Conservation (phyloP, 768 basidiomycete genomes). For the Mycena filopes region DNA sequence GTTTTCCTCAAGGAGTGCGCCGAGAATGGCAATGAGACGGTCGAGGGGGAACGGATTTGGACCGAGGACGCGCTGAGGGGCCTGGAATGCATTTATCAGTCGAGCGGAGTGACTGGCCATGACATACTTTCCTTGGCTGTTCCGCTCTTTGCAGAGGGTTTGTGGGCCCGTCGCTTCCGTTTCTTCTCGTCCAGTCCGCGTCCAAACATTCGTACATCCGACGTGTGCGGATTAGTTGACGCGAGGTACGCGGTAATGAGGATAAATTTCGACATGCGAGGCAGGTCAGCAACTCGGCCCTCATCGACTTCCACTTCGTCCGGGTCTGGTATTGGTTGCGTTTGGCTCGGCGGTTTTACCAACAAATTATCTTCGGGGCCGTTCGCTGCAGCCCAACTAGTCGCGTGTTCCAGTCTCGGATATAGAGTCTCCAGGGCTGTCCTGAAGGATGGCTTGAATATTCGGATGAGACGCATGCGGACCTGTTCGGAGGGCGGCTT, state of each 20-base stretch:
- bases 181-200: conserved; percentile 75
- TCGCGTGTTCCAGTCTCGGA: conserved; percentile 73
- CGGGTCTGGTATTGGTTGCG: conserved; percentile 31
- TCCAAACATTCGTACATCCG: conserved; percentile 87
- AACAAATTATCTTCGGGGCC: conserved; percentile 57
- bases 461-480: conserved; percentile 71
- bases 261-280: conserved; percentile 79
- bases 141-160: conserved; percentile 50
- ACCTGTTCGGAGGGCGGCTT: conserved; percentile 62
- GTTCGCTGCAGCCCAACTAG: conserved; percentile 68
- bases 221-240: conserved; percentile 85
- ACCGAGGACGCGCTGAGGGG: conserved; percentile 82
- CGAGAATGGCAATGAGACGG: conserved; percentile 82
- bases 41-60: conserved; percentile 85
- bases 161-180: conserved; percentile 58
- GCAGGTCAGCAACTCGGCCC: conserved; percentile 52
- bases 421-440: conserved; percentile 73
- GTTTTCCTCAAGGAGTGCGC: conserved; percentile 80
- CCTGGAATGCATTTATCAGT: conserved; percentile 46
- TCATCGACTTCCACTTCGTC: conserved; percentile 39
- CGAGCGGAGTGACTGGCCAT: not conserved
- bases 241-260: conserved; percentile 83
- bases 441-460: conserved; percentile 72
- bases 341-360: conserved; percentile 39
- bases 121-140: conserved; percentile 54